Evolutionary conservation across 768 basidiomycete genomes (phyloP), one percentile per base, ranked within the genome.

Genomic region (Filobasidium floriforme): DNA sequence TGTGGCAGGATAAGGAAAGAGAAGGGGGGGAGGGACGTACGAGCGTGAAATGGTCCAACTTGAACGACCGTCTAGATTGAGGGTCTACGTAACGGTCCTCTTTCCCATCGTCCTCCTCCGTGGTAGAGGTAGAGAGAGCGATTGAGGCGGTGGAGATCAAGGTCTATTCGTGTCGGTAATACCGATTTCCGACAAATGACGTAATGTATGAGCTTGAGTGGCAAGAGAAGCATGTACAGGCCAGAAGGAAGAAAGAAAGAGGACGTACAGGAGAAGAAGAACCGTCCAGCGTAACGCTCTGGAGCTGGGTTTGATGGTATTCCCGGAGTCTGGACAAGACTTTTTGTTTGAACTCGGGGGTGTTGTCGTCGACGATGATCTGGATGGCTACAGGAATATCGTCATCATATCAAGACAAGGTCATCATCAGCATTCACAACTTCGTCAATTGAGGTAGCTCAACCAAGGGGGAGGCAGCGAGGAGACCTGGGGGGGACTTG

Each of bases 251-350:
- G n/a, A n/a, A n/a, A 10, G 32, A 15, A 15, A 28, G 1, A 9
- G 10, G 52, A 78, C 83, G 62, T 75, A 90, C 93, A 81, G 88
- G 87, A 79, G 94, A 87, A 40, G 84, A 81, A 41, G 83, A 80
- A 18, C 84, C 87, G 5, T 88, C 88, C n/a, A 92, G 87, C 68
- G 92, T 89, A 28, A 89, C 89, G 26, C 88, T 85, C 32, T 87
- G 88, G 76, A 92, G 89, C 75, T 99, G 94, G 43, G 85, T 85
- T 63, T 89, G 81, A 74, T 97, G 94, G 80, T 97, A 97, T 66
- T 89, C 83, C 60, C 84, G 81, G 64, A 98, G 78, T 1, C 89
- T 88, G 1, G 90, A 89, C 0, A 86, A 82, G 60, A 94, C 84
- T 52, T 88, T 87, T 11, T 83, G 81, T 73, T 92, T 87, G 54